These are phyloP conservation scores for Earliella scabrosa DNA, from an alignment of 1,284 basidiomycete species.

Conservation along the genomic window DNA sequence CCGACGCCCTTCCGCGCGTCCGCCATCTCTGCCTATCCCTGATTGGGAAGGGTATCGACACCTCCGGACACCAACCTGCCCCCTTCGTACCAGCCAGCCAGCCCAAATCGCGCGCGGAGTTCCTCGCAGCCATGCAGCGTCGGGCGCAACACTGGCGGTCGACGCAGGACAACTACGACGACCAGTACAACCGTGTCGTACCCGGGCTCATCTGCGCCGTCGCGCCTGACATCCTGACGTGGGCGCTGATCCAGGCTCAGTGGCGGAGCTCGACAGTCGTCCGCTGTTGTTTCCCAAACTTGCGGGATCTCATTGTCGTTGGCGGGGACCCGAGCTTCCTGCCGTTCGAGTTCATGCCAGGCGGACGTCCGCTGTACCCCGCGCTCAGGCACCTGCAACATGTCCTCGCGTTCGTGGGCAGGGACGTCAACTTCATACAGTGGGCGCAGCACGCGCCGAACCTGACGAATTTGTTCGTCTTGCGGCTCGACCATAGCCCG, in stretches of 20 bases:
- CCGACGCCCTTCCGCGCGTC: slow-evolving; percentile 4
- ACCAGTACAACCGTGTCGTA: slow-evolving; percentile 20
- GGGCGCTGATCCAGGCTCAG: slow-evolving; percentile 19
- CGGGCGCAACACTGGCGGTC: slow-evolving; percentile 16
- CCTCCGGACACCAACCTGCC: background rate
- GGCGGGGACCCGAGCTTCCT: slow-evolving; percentile 23
- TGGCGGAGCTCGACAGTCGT: slow-evolving; percentile 18
- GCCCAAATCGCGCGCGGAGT: slow-evolving; percentile 8
- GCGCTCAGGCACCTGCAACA: slow-evolving; percentile 20
- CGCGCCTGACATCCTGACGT: slow-evolving; percentile 12
- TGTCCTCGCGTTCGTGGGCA: slow-evolving; percentile 16
- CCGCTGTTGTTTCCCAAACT: slow-evolving; percentile 14
- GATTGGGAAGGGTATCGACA: slow-evolving; percentile 1
- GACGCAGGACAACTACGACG: slow-evolving; percentile 15
- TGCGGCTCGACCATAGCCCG: slow-evolving; percentile 18
- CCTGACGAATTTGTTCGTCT: slow-evolving; percentile 20
- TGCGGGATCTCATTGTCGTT: slow-evolving; percentile 19
- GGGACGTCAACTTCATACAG: slow-evolving; percentile 19
- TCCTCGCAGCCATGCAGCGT: slow-evolving; percentile 14
- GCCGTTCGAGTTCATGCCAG: slow-evolving; percentile 11
- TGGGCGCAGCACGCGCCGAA: slow-evolving; percentile 23
- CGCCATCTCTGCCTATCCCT: slow-evolving; percentile 13
- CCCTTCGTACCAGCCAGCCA: background rate
- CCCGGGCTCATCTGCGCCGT: slow-evolving; percentile 18
- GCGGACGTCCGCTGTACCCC: slow-evolving; percentile 14